These are phyloP conservation scores for Castanea sativa DNA, from an alignment of 306 rosid species.

Conservation along the genomic window DNA sequence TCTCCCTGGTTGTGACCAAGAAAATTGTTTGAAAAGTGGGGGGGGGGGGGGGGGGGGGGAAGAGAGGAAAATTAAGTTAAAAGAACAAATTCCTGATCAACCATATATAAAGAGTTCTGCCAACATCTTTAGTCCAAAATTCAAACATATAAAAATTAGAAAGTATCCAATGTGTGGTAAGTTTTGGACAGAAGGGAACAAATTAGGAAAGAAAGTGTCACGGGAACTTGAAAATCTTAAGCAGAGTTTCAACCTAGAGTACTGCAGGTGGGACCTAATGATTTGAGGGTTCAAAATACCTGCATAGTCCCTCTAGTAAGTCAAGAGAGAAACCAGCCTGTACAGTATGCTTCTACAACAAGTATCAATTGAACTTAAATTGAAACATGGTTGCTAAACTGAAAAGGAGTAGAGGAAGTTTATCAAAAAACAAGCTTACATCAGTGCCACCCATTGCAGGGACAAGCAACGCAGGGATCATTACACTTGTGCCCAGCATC, in stretches of 20 bases:
- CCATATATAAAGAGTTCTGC: not conserved
- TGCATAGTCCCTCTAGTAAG: not conserved
- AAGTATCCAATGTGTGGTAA: not conserved
- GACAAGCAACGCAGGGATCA: slow-evolving; percentile 82
- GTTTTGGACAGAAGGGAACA: not conserved
- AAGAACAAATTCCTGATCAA: slow-evolving; percentile 1
- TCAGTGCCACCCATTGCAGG: slow-evolving; percentile 92
- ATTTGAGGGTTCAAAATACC: not conserved
- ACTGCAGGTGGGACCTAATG: not conserved
- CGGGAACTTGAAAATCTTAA: too few species aligned
- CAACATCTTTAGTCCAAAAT: not conserved
- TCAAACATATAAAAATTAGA: not conserved
- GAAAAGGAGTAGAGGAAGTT: slow-evolving; percentile 4
- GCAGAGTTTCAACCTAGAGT: not conserved
- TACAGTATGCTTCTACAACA: not conserved
- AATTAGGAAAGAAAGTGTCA: too few species aligned
- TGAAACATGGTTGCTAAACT: not conserved
- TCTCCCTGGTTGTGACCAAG: slow-evolving; percentile 64
- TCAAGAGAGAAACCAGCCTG: not conserved
- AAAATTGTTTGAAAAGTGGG: slow-evolving; percentile 7
- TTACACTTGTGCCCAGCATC: slow-evolving; percentile 94
- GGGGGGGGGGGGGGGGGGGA: not conserved
- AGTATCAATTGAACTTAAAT: not conserved
- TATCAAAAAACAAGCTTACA: slow-evolving; percentile 46
- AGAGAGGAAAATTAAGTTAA: not conserved